Base-by-base conservation (phyloP, 1,139 yeast genomes). In the Geotrichum bryndzae region DNA sequence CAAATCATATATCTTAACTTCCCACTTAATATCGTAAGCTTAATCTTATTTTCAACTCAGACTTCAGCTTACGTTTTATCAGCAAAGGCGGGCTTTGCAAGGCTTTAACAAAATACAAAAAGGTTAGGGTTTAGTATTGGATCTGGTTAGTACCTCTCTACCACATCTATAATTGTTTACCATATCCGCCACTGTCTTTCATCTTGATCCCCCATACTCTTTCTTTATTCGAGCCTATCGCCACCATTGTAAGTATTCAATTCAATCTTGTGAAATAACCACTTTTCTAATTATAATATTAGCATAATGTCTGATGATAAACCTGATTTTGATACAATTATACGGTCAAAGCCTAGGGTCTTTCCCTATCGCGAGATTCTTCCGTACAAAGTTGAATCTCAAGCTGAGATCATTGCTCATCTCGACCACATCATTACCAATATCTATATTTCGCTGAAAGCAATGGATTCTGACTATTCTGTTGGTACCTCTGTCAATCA, bases 391-490 rank as follows among this genome's bases (percentile, higher is more conserved):
- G 82, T 87, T 0, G 98, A 91, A 73, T 72, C 83, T 1, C 85
- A 85, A 10, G 77, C 77, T 54, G 96, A 89, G 65, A 88, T 85
- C 64, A 87, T 90, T 22, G 82, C 82, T 63, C 92, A 90, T 69
- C 78, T 94, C 59, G 82, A 90, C 60, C 96, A 87, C 70, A 88
- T 94, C 45, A 81, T 91, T 45, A 82, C 87, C 2, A 91, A 90
- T 73, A 75, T 94, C 31, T 90, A 90, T 72, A 83, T 90, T 63
- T 90, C 97, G 13, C 82, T 90, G 62, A 80, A 84, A 66, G 85
- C 96, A 3, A 77, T 86, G 66, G 97, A 91, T 72, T 77, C 90
- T 27, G 87, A 85, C 69, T 96, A 96, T 0, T 77, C 84, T 11
- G 77, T 90, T 38, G 82, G 88, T 1, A 83, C 90, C 7, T 88